A percentile compares a stretch with the other conserved stretches of the same genome.
phyloP scores from a whole-genome alignment of 1,284 basidiomycete genomes.

The Veloboletus limbatus region DNA sequence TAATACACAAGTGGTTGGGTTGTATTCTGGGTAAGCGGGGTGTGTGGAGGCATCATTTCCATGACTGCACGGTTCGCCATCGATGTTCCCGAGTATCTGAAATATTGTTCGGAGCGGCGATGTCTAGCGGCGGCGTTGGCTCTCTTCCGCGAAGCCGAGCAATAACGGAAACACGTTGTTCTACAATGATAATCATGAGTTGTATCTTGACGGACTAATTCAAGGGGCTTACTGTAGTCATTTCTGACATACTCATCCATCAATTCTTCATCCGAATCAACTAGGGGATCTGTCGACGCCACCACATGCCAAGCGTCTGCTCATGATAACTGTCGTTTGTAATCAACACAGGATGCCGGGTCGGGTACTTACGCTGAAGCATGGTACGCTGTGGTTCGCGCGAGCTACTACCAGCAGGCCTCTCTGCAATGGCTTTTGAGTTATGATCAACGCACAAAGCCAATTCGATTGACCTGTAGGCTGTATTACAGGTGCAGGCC shows the following conservation, averaged over 20 bases:
- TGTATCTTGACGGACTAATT: not conserved
- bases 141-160: slow-evolving; percentile 42
- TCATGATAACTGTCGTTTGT: not conserved
- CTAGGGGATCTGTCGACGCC: slow-evolving; percentile 58
- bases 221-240: slow-evolving; percentile 56
- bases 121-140: slow-evolving; percentile 39
- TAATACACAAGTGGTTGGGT: slow-evolving; percentile 10
- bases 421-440: slow-evolving; percentile 22
- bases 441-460: not conserved
- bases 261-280: slow-evolving; percentile 70
- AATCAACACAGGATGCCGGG: not conserved
- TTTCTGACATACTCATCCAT: slow-evolving; percentile 57
- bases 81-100: slow-evolving; percentile 33
- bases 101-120: slow-evolving; percentile 2
- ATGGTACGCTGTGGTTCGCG: slow-evolving; percentile 35
- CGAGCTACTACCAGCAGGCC: slow-evolving; percentile 11
- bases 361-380: slow-evolving; percentile 32
- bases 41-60: slow-evolving; percentile 34
- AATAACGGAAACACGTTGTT: slow-evolving; percentile 48
- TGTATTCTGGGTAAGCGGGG: not conserved
- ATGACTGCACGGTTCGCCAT: slow-evolving; percentile 40
- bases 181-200: slow-evolving; percentile 30
- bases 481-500: slow-evolving; percentile 16
- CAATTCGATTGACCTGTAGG: slow-evolving; percentile 20
- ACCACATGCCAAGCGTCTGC: slow-evolving; percentile 71